phyloP scores from a whole-genome alignment of 192 early-diverging fungal genomes.

The Backusella tuberculispora region DNA sequence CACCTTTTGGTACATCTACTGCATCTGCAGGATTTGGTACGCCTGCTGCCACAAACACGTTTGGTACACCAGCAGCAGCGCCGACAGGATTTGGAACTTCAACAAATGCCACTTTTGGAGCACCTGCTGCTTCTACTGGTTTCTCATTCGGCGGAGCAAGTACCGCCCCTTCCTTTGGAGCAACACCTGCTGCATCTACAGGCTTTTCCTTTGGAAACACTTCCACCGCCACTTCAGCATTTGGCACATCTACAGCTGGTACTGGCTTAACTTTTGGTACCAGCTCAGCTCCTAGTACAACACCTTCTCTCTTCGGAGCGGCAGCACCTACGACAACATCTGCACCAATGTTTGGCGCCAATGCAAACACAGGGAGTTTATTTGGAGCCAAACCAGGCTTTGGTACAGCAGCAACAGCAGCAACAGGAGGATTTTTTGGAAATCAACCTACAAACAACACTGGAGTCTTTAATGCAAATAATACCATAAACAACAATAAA shows the following conservation, averaged over 20 bases:
- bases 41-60: background rate
- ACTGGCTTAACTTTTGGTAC: conserved; percentile 3
- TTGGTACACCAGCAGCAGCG: background rate
- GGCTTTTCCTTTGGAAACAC: background rate
- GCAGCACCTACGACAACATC: background rate
- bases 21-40: conserved; percentile 17
- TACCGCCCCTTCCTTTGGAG: background rate
- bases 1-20: background rate
- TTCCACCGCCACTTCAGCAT: conserved; percentile 3
- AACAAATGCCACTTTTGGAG: conserved; percentile 24
- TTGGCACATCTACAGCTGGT: conserved; percentile 18
- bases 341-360: background rate
- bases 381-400: conserved; percentile 23
- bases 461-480: conserved; percentile 18
- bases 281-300: background rate
- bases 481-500: too few relatives aligned
- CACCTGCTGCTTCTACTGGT: conserved; percentile 13
- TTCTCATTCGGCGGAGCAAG: conserved; percentile 19
- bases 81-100: conserved; percentile 21
- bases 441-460: background rate
- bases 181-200: background rate
- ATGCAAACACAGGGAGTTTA: background rate
- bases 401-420: background rate
- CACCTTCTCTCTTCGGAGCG: background rate
- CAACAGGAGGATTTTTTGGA: conserved; percentile 3